phyloP scores from a whole-genome alignment of 495 filamentous ascomycete species.

The Hamigera avellanea region DNA sequence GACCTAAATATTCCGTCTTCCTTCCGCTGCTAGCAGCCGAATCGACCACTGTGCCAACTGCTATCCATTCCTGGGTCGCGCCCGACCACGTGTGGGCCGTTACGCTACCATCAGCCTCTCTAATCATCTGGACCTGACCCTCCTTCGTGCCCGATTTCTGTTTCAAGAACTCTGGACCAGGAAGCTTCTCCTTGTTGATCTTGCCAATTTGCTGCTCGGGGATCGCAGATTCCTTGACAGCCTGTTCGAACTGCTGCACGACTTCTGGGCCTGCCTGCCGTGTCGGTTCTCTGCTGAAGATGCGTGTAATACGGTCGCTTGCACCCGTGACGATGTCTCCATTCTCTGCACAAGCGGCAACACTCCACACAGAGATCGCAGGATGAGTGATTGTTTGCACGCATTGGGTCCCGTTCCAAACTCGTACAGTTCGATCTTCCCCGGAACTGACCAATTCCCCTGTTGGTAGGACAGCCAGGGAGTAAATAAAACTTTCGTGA shows the following conservation, averaged over 20 bases:
- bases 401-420: constrained; percentile 77
- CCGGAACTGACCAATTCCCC: constrained; percentile 86
- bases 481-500: constrained; percentile 95
- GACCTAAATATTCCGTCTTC: constrained; percentile 63
- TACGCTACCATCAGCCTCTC: constrained; percentile 64
- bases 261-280: constrained; percentile 52
- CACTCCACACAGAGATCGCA: constrained; percentile 90
- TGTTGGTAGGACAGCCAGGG: constrained; percentile 60
- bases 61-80: constrained; percentile 59
- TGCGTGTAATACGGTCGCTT: constrained; percentile 75
- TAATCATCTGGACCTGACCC: constrained; percentile 86
- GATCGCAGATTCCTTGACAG: constrained; percentile 72
- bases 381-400: constrained; percentile 96
- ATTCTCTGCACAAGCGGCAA: constrained; percentile 66
- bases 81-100: constrained; percentile 74
- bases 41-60: constrained; percentile 88
- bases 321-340: constrained; percentile 90
- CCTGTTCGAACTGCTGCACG: constrained; percentile 61
- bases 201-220: constrained; percentile 70
- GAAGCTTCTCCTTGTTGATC: constrained; percentile 82
- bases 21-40: constrained; percentile 69
- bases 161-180: constrained; percentile 72
- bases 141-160: constrained; percentile 79
- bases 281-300: constrained; percentile 69
- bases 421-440: constrained; percentile 81